phyloP scores from a whole-genome alignment of 345 rosid genomes.

The Trapa incisa region DNA sequence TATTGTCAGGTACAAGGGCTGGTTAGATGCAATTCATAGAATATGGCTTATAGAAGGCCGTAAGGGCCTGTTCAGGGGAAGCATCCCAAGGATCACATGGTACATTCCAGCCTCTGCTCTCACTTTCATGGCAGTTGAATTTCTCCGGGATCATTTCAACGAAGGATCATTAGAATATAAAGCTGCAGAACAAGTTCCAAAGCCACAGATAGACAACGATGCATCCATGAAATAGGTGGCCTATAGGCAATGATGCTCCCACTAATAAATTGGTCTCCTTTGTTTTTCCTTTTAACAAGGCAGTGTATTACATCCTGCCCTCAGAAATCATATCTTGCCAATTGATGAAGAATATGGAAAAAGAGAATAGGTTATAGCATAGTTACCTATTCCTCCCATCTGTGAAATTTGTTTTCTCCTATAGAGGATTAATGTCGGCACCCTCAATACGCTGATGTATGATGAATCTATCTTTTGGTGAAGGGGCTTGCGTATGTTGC shows the following conservation, averaged over 20 bases:
- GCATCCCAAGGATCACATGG: constrained; percentile 87
- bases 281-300: not conserved
- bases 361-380: not conserved
- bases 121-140: constrained; percentile 94
- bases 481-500: no score
- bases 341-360: not conserved
- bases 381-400: not conserved
- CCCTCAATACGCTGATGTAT: not conserved
- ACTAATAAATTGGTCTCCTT: not conserved
- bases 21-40: constrained; percentile 61
- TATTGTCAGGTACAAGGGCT: constrained; percentile 52
- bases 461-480: no score
- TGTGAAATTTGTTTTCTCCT: not conserved
- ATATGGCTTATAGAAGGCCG: constrained; percentile 64
- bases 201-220: constrained; percentile 43
- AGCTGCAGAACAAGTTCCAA: constrained; percentile 21
- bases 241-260: constrained; percentile 9
- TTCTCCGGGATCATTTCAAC: constrained; percentile 62
- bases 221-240: constrained; percentile 34
- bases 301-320: not conserved
- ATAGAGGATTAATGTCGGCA: constrained; percentile 3
- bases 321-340: not conserved
- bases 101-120: constrained; percentile 92
- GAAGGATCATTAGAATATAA: constrained; percentile 17
- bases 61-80: constrained; percentile 72